These are phyloP conservation scores for Pneumocystis sp. DNA, from an alignment of 1,139 yeast genomes.

Conservation along the genomic window DNA sequence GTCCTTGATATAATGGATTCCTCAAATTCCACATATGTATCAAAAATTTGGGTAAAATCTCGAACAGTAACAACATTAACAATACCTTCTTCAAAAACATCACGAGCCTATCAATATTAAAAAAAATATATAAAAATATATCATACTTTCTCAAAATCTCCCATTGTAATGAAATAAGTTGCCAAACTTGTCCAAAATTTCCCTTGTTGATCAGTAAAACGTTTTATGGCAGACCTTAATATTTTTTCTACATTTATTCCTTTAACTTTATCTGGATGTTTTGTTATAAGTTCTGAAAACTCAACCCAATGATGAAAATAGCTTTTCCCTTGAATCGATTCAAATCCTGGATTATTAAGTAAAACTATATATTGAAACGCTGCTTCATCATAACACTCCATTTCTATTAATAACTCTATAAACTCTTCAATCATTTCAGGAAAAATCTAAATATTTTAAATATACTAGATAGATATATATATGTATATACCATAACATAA, in stretches of 20 bases:
- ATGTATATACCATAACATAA: constrained; percentile 21
- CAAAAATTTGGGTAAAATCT: constrained; percentile 54
- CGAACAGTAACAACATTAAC: constrained; percentile 35
- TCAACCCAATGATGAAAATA: constrained; percentile 34
- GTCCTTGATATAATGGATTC: constrained; percentile 34
- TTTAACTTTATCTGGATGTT: constrained; percentile 17
- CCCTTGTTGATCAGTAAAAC: constrained; percentile 50
- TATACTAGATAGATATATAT: neutral
- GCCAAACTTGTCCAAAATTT: constrained; percentile 39
- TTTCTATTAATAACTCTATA: constrained; percentile 19
- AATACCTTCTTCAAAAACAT: constrained; percentile 36
- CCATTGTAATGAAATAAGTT: constrained; percentile 30
- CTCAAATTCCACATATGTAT: constrained; percentile 47
- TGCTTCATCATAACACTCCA: constrained; percentile 20
- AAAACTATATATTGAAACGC: constrained; percentile 23
- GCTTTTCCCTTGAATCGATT: constrained; percentile 27
- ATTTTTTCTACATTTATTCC: constrained; percentile 25
- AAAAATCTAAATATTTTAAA: constrained; percentile 20
- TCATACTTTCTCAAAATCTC: constrained; percentile 21
- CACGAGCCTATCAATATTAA: constrained; percentile 28
- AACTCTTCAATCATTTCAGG: constrained; percentile 26
- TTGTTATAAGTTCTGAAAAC: constrained; percentile 33
- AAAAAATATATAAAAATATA: neutral
- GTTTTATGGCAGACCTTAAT: constrained; percentile 28
- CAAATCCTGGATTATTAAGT: constrained; percentile 23